A percentile compares a stretch with the other conserved stretches of the same genome.
Conservation (phyloP, 768 basidiomycete genomes). For the Dentipellis sp. region DNA sequence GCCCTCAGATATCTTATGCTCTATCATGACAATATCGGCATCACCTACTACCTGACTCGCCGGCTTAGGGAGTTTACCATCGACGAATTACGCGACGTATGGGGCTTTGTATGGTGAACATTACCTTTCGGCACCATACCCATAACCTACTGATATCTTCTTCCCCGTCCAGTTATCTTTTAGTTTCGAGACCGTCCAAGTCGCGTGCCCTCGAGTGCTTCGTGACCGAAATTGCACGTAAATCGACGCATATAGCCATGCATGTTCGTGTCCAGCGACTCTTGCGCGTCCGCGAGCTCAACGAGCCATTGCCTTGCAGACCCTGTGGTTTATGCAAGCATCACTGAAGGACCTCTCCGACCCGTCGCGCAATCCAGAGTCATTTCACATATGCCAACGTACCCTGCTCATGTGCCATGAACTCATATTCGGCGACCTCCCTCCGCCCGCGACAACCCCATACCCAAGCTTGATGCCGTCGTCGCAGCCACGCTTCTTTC, state of each 20-base stretch:
- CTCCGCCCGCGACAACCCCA: slow-evolving; percentile 54
- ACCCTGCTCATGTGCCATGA: slow-evolving; percentile 88
- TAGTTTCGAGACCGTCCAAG: slow-evolving; percentile 85
- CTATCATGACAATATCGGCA: slow-evolving; percentile 84
- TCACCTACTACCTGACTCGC: slow-evolving; percentile 81
- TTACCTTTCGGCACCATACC: slow-evolving; percentile 9
- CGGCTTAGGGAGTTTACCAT: slow-evolving; percentile 61
- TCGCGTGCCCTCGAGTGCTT: slow-evolving; percentile 93
- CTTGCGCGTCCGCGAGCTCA: slow-evolving; percentile 10
- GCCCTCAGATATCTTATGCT: slow-evolving; percentile 79
- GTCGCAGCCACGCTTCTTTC: slow-evolving; percentile 36
- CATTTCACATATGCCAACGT: slow-evolving; percentile 88
- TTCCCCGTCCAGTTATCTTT: slow-evolving; percentile 61
- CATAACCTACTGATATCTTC: slow-evolving; percentile 23
- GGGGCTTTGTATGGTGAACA: slow-evolving; percentile 79
- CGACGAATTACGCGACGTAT: slow-evolving; percentile 71
- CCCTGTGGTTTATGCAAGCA: slow-evolving; percentile 98
- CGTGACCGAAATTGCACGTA: slow-evolving; percentile 79
- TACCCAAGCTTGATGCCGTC: slow-evolving; percentile 54
- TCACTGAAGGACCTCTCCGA: slow-evolving; percentile 72
- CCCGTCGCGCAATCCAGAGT: slow-evolving; percentile 49
- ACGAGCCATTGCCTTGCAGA: slow-evolving; percentile 35
- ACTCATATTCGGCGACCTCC: slow-evolving; percentile 89
- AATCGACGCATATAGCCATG: slow-evolving; percentile 92
- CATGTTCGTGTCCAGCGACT: slow-evolving; percentile 51